Evolutionary conservation across 495 filamentous ascomycete genomes (phyloP).

Genomic region (Rostrohypoxylon terebratum): DNA sequence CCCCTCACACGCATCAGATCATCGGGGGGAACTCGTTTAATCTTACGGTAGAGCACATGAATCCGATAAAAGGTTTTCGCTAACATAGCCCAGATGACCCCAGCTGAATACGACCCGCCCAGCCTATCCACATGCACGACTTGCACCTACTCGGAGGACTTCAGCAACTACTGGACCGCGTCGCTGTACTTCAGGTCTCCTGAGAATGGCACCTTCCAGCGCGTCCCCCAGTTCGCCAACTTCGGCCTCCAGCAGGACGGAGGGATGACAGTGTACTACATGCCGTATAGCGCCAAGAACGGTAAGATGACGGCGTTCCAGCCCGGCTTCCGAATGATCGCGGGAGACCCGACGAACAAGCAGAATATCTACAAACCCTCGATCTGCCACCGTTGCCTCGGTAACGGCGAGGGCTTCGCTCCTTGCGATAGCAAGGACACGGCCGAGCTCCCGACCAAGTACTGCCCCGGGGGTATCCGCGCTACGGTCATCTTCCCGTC

Average conservation of each 20-base stretch:
- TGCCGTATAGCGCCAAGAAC: conserved; percentile 56
- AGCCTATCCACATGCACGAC: conserved; percentile 54
- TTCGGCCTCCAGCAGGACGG: conserved; percentile 56
- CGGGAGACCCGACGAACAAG: conserved; percentile 68
- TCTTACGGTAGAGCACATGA: conserved; percentile 38
- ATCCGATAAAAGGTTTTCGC: conserved; percentile 3
- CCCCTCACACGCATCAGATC: conserved; percentile 56
- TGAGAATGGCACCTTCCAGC: conserved; percentile 57
- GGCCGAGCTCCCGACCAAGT: conserved; percentile 41
- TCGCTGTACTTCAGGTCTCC: conserved; percentile 58
- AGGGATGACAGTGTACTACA: conserved; percentile 61
- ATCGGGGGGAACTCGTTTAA: conserved; percentile 57
- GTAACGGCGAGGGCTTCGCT: conserved; percentile 70
- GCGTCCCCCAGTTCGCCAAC: conserved; percentile 59
- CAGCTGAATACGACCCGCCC: conserved; percentile 49
- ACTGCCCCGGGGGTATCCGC: conserved; percentile 54
- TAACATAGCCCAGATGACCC: conserved; percentile 51
- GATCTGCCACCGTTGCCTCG: conserved; percentile 71
- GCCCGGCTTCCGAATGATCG: conserved; percentile 75
- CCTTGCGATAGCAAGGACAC: conserved; percentile 66
- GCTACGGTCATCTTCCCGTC: conserved; percentile 74
- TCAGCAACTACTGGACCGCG: conserved; percentile 61
- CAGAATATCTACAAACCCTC: conserved; percentile 57
- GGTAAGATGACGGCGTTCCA: conserved; percentile 52
- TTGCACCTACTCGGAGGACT: conserved; percentile 53